phyloP scores from a whole-genome alignment of 2,329 filamentous ascomycete species.

The Diplodia corticola region DNA sequence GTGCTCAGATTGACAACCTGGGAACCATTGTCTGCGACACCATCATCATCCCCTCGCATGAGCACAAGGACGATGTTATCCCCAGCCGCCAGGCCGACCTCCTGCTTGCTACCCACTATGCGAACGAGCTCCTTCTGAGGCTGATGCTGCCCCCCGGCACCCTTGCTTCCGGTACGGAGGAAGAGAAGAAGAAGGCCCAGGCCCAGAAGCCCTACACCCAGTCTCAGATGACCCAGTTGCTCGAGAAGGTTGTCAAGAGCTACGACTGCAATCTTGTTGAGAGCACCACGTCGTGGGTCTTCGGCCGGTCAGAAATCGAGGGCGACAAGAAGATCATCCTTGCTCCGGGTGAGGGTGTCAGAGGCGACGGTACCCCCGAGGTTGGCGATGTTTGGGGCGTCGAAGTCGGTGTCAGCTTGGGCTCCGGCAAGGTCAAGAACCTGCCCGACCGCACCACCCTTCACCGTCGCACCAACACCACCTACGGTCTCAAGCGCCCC shows the following conservation, averaged over 20 bases:
- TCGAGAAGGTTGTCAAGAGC: constrained; percentile 88
- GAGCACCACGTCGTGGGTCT: constrained; percentile 96
- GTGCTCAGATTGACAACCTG: constrained; percentile 96
- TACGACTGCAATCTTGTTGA: constrained; percentile 94
- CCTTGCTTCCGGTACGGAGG: constrained; percentile 77
- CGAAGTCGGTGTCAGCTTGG: constrained; percentile 88
- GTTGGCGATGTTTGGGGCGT: constrained; percentile 96
- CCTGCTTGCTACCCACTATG: constrained; percentile 86
- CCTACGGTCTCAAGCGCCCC: constrained; percentile 89
- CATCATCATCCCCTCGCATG: constrained; percentile 67
- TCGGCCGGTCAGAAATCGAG: constrained; percentile 97
- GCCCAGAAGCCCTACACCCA: constrained; percentile 81
- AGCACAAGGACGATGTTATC: constrained; percentile 63
- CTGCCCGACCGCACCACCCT: constrained; percentile 85
- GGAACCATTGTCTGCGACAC: constrained; percentile 96
- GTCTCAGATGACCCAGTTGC: constrained; percentile 77
- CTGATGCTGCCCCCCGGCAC: constrained; percentile 90
- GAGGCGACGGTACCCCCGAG: constrained; percentile 86
- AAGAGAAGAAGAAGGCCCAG: constrained; percentile 89
- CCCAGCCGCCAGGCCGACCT: constrained; percentile 82
- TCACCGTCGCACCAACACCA: constrained; percentile 88
- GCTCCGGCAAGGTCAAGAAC: constrained; percentile 91
- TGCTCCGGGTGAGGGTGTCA: constrained; percentile 78
- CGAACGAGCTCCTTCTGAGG: constrained; percentile 90
- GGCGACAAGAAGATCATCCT: constrained; percentile 98